These are phyloP conservation scores for Esteya vermicola DNA, from an alignment of 2,329 filamentous ascomycete species.

Conservation along the genomic window DNA sequence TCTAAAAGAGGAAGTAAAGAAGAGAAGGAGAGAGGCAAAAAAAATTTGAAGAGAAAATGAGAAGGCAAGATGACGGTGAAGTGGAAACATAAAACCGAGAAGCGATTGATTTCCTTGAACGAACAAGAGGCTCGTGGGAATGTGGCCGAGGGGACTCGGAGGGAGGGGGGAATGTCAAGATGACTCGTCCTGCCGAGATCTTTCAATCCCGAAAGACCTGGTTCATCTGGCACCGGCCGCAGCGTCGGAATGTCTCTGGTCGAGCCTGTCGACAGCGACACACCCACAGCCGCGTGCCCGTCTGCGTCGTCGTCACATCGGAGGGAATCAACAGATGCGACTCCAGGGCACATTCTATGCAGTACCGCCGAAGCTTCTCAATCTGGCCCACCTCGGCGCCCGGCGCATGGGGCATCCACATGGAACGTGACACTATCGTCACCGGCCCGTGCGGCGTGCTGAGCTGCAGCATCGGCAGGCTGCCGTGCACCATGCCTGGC, in stretches of 20 bases:
- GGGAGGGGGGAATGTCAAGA: neutral
- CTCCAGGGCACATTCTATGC: conserved; percentile 9
- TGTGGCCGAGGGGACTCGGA: no score
- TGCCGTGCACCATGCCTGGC: neutral
- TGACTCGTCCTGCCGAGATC: no score
- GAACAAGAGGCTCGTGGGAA: neutral
- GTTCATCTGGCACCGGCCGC: conserved; percentile 6
- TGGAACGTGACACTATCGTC: neutral
- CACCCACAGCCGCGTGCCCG: conserved; percentile 6
- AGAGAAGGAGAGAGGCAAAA: neutral
- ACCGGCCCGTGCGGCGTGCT: neutral
- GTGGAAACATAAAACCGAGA: neutral
- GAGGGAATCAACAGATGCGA: conserved; percentile 4
- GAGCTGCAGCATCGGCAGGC: neutral
- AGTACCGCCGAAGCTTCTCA: conserved; percentile 10
- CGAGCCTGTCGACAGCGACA: conserved; percentile 6
- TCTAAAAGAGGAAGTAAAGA: neutral
- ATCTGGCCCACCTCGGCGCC: conserved; percentile 8
- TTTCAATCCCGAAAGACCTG: conserved; percentile 4
- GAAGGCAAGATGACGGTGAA: neutral
- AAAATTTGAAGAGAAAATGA: neutral
- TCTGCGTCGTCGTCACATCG: conserved; percentile 4
- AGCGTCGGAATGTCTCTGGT: conserved; percentile 1
- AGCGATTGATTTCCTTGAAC: neutral
- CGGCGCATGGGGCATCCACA: conserved; percentile 6